A percentile compares a stretch with the other conserved stretches of the same genome.
Conservation (phyloP, 164 flowering plant species). For the Annona cherimola region DNA sequence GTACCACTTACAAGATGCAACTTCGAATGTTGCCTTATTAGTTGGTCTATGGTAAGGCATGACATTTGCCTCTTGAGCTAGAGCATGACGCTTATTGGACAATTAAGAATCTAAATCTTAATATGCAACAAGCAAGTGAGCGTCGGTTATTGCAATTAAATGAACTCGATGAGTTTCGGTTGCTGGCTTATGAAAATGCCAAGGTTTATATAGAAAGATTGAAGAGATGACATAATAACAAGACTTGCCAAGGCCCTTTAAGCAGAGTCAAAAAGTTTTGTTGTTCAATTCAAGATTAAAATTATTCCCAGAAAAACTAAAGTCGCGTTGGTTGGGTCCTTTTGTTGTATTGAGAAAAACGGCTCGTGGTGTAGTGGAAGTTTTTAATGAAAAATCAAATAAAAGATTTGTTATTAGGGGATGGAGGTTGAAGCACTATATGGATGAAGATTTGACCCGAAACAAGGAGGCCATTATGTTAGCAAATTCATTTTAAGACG, state of each 20-base stretch:
- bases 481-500: too few species aligned
- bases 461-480: neutral
- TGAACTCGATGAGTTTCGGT: neutral
- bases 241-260: neutral
- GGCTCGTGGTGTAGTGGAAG: neutral
- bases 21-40: conserved; percentile 9
- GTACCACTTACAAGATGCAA: conserved; percentile 12
- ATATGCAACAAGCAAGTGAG: neutral
- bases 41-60: conserved; percentile 7
- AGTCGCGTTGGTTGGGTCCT: neutral
- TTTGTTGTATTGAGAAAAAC: neutral
- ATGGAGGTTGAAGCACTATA: neutral
- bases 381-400: neutral
- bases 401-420: neutral
- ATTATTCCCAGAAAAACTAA: too few species aligned
- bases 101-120: neutral
- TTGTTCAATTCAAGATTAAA: neutral
- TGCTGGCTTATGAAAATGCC: neutral
- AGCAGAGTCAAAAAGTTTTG: neutral
- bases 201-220: neutral
- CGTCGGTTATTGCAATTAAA: neutral
- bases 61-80: conserved; percentile 12
- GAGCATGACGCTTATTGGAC: conserved; percentile 18
- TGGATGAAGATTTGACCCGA: neutral
- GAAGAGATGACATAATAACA: neutral